Evolutionary conservation across 2,329 filamentous ascomycete genomes (phyloP).

Genomic region (Daldinia sp.): DNA sequence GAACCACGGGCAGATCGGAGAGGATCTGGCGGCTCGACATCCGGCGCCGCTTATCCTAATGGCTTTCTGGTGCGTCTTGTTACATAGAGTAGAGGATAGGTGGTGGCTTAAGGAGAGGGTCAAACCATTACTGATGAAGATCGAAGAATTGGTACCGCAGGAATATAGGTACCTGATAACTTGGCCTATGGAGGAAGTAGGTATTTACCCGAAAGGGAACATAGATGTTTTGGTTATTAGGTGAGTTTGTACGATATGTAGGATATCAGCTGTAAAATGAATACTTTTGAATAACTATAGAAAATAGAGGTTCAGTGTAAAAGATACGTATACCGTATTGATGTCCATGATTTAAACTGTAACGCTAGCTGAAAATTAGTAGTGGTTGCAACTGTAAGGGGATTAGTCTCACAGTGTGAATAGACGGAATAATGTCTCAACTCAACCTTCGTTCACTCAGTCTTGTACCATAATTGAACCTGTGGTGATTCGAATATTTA

Average conservation of each 20-base stretch:
- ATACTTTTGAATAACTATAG: neutral
- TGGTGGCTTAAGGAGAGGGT: slow-evolving; percentile 44
- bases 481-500: neutral
- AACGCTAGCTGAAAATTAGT: neutral
- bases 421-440: neutral
- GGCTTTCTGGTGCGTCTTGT: slow-evolving; percentile 47
- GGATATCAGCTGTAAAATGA: neutral
- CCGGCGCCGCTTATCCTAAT: slow-evolving; percentile 45
- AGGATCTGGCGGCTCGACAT: slow-evolving; percentile 34
- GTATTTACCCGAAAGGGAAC: neutral
- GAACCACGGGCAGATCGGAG: slow-evolving; percentile 26
- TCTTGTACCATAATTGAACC: neutral
- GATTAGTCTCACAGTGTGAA: slow-evolving; percentile 4
- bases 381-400: neutral
- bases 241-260: neutral
- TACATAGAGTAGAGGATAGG: slow-evolving; percentile 42
- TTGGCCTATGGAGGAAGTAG: slow-evolving; percentile 35
- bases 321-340: slow-evolving; percentile 9
- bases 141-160: slow-evolving; percentile 34
- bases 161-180: slow-evolving; percentile 30
- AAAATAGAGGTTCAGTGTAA: neutral
- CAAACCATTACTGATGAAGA: slow-evolving; percentile 33
- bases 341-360: neutral
- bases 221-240: neutral
- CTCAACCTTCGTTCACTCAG: neutral